Evolutionary conservation across 139 green algal species (phyloP), one percentile per base, ranked within the genome.

Genomic region (Nannochloris sp.): DNA sequence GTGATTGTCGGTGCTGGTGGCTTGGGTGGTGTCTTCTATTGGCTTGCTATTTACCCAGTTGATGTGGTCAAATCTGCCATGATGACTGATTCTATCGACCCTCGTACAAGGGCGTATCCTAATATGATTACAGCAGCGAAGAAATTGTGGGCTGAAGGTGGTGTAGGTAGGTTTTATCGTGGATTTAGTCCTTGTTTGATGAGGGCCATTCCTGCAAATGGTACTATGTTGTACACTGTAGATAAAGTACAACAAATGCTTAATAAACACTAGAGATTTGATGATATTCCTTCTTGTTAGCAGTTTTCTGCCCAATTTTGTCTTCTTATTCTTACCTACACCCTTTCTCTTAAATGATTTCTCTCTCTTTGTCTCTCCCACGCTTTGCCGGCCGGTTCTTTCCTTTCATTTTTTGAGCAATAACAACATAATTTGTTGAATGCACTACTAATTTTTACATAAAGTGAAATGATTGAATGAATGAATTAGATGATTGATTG

Each of bases 151-250:
- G 64, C 56, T 1, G 85, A 95, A 68, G 89, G 89, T 23, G 89
- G 90, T 45, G n/a, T 92, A 5, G 47, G 65, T 4, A 74, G 89
- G 27, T 95, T 97, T 81, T 97, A 95, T 79, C 82, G 78, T 44
- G 88, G 92, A 53, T 96, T 97, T 71, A 80, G 80, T 14, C 92
- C 92, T n/a, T 97, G 90, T 80, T 35, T 97, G 45, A 79, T 95
- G 30, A 76, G 92, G 32, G 89, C 90, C 1, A 77, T 66, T 5
- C 92, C 92, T 34, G 92, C 90, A 12, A 97, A 97, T 69, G 92
- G 73, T 13, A 35, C 32, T 5, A 65, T 65, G 59, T n/a, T 65
- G 39, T 65, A 39, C 34, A 65, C 59, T 19, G 59, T 65, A n/a
- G 59, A 65, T 27, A 65, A 65, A 35, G 32, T 65, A 15, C 34